These are phyloP conservation scores for Dryas drummondii DNA, from an alignment of 306 rosid genomes.

Conservation along the genomic window DNA sequence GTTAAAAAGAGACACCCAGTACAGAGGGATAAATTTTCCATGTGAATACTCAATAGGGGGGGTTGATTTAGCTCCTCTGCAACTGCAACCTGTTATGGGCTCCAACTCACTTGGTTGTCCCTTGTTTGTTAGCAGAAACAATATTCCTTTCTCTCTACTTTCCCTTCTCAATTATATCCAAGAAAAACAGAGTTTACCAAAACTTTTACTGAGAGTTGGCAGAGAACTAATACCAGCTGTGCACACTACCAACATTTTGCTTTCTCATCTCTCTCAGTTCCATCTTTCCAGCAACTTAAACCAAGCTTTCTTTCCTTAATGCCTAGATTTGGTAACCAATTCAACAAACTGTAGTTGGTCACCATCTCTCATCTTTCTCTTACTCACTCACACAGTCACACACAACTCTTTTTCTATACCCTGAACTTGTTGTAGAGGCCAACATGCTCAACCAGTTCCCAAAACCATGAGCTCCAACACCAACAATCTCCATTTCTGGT, in stretches of 20 bases:
- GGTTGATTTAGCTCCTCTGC: slow-evolving; percentile 14
- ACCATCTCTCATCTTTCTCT: slow-evolving; percentile 46
- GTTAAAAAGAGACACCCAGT: slow-evolving; percentile 8
- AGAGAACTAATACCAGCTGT: slow-evolving; percentile 21
- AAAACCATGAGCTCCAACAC: slow-evolving; percentile 45
- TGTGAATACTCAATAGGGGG: neutral
- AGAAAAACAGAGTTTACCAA: slow-evolving; percentile 12
- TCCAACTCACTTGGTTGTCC: slow-evolving; percentile 51
- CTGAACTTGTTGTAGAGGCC: slow-evolving; percentile 40
- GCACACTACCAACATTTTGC: neutral
- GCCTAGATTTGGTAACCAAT: slow-evolving; percentile 60
- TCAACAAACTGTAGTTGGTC: slow-evolving; percentile 48
- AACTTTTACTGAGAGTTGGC: slow-evolving; percentile 25
- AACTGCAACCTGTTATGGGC: slow-evolving; percentile 35
- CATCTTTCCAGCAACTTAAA: slow-evolving; percentile 7
- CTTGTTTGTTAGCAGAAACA: slow-evolving; percentile 23
- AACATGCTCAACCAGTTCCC: slow-evolving; percentile 34
- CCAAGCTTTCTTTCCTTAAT: slow-evolving; percentile 7
- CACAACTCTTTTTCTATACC: slow-evolving; percentile 43
- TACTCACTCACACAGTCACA: slow-evolving; percentile 22
- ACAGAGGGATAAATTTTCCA: slow-evolving; percentile 12
- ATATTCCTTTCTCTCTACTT: slow-evolving; percentile 42
- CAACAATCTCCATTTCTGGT: slow-evolving; percentile 36
- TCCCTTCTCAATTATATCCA: slow-evolving; percentile 18
- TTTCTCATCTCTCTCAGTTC: slow-evolving; percentile 6